Evolutionary conservation across 352 stramenopile genomes (phyloP), one percentile per base, ranked within the genome.

Genomic region (Poterioochromonas sp.): DNA sequence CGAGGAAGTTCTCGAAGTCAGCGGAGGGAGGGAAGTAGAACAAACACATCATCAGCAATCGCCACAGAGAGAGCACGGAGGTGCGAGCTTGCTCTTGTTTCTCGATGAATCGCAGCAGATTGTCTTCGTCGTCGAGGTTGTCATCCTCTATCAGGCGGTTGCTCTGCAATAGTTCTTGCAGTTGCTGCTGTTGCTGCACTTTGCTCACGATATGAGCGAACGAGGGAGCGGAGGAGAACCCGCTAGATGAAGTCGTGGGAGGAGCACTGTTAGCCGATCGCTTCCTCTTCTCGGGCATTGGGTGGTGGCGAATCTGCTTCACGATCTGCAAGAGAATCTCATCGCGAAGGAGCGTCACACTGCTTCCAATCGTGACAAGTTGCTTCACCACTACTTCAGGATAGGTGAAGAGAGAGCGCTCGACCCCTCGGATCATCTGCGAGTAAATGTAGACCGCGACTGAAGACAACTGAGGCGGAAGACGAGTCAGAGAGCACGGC

Each of bases 281-380:
- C 29, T n/a, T 3, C 22, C 26, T 32, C 2, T 5, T 29, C 11
- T 73, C 18, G 8, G 11, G 2, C 5, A 12, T 32, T n/a, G 63
- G 22, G 32, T 73, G 47, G 29, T 47, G 11, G 18, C 63, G 63
- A 1, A 73, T 47, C 32, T 73, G 63, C 63, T 73, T 73, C 5
- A 73, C n/a, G 20, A 40, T n/a, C 63, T 73, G 63, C 22, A 73
- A 12, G 3, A 73, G 40, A 12, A 73, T 43, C 32, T 73, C 63
- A 49, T 73, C 63, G 29, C 63, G 63, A 15, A 73, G 29, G 63
- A 47, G 29, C 8, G n/a, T 1, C 8, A 8, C 47, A 12, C 20
- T n/a, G 8, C 63, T 8, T 29, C 63, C 63, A 26, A 73, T 5
- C 8, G 47, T 44, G 35, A 73, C 40, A 3, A 73, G 8, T 26